These are phyloP conservation scores for Elsinoe necatrix DNA, from an alignment of 2,329 filamentous ascomycete species.

Conservation along the genomic window DNA sequence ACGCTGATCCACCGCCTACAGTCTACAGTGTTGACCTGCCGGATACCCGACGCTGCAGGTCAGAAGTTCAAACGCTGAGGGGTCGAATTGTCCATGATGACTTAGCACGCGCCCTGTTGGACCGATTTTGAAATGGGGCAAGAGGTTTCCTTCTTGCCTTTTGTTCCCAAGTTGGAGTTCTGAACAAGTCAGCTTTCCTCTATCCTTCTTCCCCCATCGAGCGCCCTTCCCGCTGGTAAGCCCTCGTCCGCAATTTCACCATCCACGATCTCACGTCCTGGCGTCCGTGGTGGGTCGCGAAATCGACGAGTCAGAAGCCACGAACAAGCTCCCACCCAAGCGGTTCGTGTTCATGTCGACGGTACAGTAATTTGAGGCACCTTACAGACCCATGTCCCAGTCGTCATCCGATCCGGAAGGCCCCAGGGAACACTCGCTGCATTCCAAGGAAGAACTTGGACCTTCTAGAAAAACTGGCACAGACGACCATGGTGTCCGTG, in stretches of 20 bases:
- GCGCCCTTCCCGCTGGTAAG: not conserved
- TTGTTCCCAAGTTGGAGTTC: not conserved
- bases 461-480: slow-evolving; percentile 15
- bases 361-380: slow-evolving; percentile 7
- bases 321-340: not conserved
- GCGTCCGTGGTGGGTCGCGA: slow-evolving; percentile 3
- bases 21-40: not conserved
- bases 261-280: slow-evolving; percentile 3
- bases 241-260: slow-evolving; percentile 6
- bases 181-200: not conserved
- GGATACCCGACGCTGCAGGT: not conserved
- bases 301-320: slow-evolving; percentile 9
- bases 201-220: slow-evolving; percentile 3
- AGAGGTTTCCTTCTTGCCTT: not conserved
- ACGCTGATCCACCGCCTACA: not conserved
- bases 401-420: slow-evolving; percentile 15
- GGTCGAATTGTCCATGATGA: not conserved
- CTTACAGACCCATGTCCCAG: slow-evolving; percentile 10
- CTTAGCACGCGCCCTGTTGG: not conserved
- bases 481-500: slow-evolving; percentile 10
- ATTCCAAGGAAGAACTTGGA: slow-evolving; percentile 10
- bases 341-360: slow-evolving; percentile 14
- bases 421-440: slow-evolving; percentile 1
- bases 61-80: not conserved
- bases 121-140: not conserved